Evolutionary conservation across 768 basidiomycete species (phyloP).

Genomic region (Saitozyma sp.): DNA sequence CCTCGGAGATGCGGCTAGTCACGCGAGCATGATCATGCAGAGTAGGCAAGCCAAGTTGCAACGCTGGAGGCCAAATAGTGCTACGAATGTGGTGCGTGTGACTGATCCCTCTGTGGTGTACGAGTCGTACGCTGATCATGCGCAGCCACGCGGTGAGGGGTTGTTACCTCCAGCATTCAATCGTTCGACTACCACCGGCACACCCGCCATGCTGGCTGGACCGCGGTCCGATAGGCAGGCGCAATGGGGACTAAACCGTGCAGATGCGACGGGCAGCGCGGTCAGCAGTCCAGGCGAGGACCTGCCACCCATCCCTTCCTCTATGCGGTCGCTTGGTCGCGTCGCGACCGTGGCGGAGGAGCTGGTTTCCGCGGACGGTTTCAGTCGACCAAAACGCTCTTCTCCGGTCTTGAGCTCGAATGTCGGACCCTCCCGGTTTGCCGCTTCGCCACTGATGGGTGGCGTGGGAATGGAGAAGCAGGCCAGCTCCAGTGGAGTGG

Average conservation of each 20-base stretch:
- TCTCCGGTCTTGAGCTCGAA: not conserved
- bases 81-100: conserved; percentile 27
- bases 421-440: not conserved
- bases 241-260: conserved; percentile 21
- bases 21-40: conserved; percentile 54
- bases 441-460: not conserved
- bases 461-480: conserved; percentile 10
- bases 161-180: conserved; percentile 36
- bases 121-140: not conserved
- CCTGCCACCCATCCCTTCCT: too few species aligned
- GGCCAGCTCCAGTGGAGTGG: conserved; percentile 28
- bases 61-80: conserved; percentile 50
- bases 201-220: conserved; percentile 40
- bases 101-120: too few species aligned
- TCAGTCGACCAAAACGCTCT: too few species aligned
- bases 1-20: conserved; percentile 44
- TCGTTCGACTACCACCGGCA: conserved; percentile 36
- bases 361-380: too few species aligned
- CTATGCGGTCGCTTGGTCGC: too few species aligned
- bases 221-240: conserved; percentile 24
- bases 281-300: too few species aligned
- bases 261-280: too few species aligned
- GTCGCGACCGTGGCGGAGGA: too few species aligned
- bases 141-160: not conserved
- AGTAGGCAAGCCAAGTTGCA: conserved; percentile 55